Evolutionary conservation across 768 basidiomycete species (phyloP), one percentile per base, ranked within the genome.

Genomic region (Trametes sanguinea): DNA sequence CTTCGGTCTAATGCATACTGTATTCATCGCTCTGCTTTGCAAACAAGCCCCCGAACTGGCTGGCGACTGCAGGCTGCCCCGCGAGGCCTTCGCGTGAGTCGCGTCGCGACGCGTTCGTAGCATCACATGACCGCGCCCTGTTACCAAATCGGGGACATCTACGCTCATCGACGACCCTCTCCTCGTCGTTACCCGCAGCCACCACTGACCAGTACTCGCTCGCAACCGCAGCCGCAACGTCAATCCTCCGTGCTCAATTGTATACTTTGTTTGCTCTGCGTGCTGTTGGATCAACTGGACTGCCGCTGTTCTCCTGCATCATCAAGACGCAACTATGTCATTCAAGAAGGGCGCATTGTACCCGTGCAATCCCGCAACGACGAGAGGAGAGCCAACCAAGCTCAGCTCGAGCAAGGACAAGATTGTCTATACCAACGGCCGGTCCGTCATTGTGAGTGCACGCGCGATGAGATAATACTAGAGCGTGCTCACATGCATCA

Each of bases 391-490:
- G 56, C 80, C 87, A 5, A 90, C 88, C 17, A 94, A 90, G 75
- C 83, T 95, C 45, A 84, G 85, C 62, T 81, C 82, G 57, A 82
- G 74, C 75, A 91, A 87, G 76, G 90, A 83, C 74, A 95, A 91
- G 80, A 77, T 97, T 63, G 82, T 92, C 14, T 97, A 98, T 67
- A 82, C 89, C 2, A 94, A 90, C 69, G 93, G 93, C 42, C 86
- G 88, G 75, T 84, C 85, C 9, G 86, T 97, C 52, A 85, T 96
- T 68, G 94, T 96, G 71, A 69, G 95, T 81, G 10, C n/a, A 39
- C 48, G 5, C 10, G n/a, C 10, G 10, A 8, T 35, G 1, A 27
- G 35, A 37, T 3, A 4, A 13, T n/a, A 4, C 13, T 43, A 10
- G 37, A 16, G 16, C 2, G 40, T 56, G 42, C 48, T 59, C 5